Base-by-base conservation (phyloP, 1,284 basidiomycete species). In the Ganoderma resinaceum region DNA sequence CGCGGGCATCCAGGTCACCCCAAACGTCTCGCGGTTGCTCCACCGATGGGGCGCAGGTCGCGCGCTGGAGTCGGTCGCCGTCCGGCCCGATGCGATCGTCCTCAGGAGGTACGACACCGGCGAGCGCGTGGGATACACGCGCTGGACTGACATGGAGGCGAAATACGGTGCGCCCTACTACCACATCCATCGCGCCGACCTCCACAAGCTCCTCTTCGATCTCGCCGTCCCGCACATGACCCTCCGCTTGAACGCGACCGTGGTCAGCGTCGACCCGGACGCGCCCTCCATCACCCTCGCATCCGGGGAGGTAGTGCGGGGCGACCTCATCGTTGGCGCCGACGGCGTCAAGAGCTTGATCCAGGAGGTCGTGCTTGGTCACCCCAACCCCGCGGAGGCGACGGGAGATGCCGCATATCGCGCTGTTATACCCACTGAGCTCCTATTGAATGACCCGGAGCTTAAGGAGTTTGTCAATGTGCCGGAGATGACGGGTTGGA, bases 341-440 rank as follows among this genome's bases (percentile, higher is more conserved):
- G 84, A 86, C 65, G 84, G 84, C 49, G 79, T 86, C 42, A 81
- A 86, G 74, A 90, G 89, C 72, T 72, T 83, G 57, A 77, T 89
- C 11, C 85, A 90, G 62, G 79, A 83, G 53, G 78, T 82, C 8
- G 84, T 89, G 7, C 73, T 80, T 9, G 80, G 79, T 0, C 65
- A 74, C 26, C 70, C 72, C 12, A 78, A 76, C 61, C 74, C 72
- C 2, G 80, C 81, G 0, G 71, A 73, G 40, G 78, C 86, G 12
- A 89, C 88, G 0, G 88, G 88, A 1, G 88, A 91, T 72, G 85
- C 87, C 68, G 75, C 79, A 74, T 77, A 89, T 73, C 67, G 88
- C 81, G 75, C 85, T 71, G 76, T 86, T 23, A 81, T 90, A 37
- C 83, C 85, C 2, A 81, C 86, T 0, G 78, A 80, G 12, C 72